phyloP scores from a whole-genome alignment of 140 eudicot genomes.

The Stevia rebaudiana region DNA sequence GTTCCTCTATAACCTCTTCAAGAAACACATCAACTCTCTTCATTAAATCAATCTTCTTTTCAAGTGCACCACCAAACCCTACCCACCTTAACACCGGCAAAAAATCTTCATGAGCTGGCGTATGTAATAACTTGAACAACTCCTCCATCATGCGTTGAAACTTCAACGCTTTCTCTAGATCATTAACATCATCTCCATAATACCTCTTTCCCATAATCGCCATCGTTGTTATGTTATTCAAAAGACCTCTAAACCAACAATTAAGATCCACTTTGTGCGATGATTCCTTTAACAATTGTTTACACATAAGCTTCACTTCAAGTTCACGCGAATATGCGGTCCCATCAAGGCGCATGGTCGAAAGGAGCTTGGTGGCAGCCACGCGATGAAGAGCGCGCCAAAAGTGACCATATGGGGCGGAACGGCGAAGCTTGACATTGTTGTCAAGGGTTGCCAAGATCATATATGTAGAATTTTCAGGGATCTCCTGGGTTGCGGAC shows the following conservation, averaged over 20 bases:
- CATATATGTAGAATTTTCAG: no score
- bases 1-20: conserved; percentile 15
- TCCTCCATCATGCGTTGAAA: conserved; percentile 2
- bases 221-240: conserved; percentile 14
- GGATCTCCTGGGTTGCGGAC: no score
- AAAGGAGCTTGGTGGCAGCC: conserved; percentile 16
- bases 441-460: no score
- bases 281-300: not conserved
- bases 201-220: conserved; percentile 14
- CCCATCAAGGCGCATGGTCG: conserved; percentile 16
- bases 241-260: not conserved
- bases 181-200: conserved; percentile 7
- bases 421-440: not conserved
- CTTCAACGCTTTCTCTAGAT: not conserved
- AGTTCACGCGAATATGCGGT: conserved; percentile 10
- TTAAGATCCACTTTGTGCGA: not conserved
- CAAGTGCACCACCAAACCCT: conserved; percentile 17
- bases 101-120: conserved; percentile 22
- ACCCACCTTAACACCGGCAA: conserved; percentile 29
- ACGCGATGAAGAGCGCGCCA: conserved; percentile 33
- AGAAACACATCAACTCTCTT: conserved; percentile 12
- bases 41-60: conserved; percentile 11
- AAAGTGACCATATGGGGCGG: conserved; percentile 12
- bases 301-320: conserved; percentile 6
- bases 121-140: conserved; percentile 7